Evolutionary conservation across 1,139 yeast genomes (phyloP).

Genomic region (Arxiozyma slooffiae): DNA sequence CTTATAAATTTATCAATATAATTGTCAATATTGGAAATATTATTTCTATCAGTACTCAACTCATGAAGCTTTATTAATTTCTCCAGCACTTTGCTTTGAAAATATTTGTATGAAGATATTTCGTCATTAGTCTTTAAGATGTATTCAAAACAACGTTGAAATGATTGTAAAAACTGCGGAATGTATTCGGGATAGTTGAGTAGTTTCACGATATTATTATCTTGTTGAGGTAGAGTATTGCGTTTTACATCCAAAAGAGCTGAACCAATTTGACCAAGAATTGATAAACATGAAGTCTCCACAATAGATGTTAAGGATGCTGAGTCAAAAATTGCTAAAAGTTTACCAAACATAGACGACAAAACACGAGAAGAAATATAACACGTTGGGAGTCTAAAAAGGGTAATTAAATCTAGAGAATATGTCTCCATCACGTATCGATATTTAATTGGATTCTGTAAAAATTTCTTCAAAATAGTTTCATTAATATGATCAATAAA

Average conservation of each 20-base stretch:
- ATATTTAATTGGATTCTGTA: constrained; percentile 33
- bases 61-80: constrained; percentile 12
- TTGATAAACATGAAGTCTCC: constrained; percentile 46
- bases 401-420: constrained; percentile 44
- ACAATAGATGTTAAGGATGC: constrained; percentile 32
- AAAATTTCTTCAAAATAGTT: constrained; percentile 34
- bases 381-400: constrained; percentile 51
- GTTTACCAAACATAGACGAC: constrained; percentile 35
- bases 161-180: constrained; percentile 12
- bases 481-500: constrained; percentile 35
- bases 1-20: not conserved
- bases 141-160: constrained; percentile 11
- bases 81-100: constrained; percentile 16
- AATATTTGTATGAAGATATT: constrained; percentile 6
- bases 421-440: constrained; percentile 42
- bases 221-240: constrained; percentile 11
- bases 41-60: constrained; percentile 11
- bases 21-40: not conserved
- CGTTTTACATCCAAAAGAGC: constrained; percentile 33
- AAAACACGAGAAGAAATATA: constrained; percentile 46
- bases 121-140: not conserved
- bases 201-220: constrained; percentile 18
- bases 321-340: constrained; percentile 31
- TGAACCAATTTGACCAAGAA: constrained; percentile 48
- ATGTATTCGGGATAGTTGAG: constrained; percentile 21